phyloP scores from a whole-genome alignment of 2,329 filamentous ascomycete genomes.

The Colletotrichum echinochloae region DNA sequence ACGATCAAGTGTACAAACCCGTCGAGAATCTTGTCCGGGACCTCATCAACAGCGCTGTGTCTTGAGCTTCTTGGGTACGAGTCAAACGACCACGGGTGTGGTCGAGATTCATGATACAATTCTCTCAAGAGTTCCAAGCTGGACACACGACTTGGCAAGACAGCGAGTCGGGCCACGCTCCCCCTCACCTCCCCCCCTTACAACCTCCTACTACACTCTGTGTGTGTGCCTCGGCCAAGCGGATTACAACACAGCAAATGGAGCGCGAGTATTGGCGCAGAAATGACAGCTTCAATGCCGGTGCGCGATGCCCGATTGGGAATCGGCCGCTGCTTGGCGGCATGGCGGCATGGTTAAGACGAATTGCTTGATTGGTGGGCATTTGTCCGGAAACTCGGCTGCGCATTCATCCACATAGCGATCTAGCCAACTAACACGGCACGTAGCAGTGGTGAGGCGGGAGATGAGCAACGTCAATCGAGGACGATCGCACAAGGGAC shows the following conservation, averaged over 20 bases:
- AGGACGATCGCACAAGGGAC: not conserved
- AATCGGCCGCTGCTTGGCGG: not conserved
- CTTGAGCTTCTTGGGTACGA: not conserved
- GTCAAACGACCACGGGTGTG: not conserved
- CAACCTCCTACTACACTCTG: not conserved
- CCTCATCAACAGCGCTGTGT: constrained; percentile 19
- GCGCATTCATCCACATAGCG: not conserved
- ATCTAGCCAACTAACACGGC: not conserved
- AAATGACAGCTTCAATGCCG: not conserved
- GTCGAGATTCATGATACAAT: not conserved
- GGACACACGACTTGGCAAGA: not conserved
- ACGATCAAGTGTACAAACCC: constrained; percentile 16
- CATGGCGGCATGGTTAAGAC: not conserved
- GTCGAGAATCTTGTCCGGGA: constrained; percentile 27
- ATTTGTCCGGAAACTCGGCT: not conserved
- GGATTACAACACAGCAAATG: too few relatives aligned
- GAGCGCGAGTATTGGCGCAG: not conserved
- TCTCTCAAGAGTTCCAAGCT: not conserved
- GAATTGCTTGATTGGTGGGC: not conserved
- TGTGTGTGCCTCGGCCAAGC: not conserved
- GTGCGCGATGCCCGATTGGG: not conserved
- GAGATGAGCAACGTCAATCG: not conserved
- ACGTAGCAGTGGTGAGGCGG: not conserved
- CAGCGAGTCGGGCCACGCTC: not conserved
- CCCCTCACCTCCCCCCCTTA: too few relatives aligned